Evolutionary conservation across 2,329 filamentous ascomycete species (phyloP), one percentile per base, ranked within the genome.

Genomic region (Penicillium olsonii): DNA sequence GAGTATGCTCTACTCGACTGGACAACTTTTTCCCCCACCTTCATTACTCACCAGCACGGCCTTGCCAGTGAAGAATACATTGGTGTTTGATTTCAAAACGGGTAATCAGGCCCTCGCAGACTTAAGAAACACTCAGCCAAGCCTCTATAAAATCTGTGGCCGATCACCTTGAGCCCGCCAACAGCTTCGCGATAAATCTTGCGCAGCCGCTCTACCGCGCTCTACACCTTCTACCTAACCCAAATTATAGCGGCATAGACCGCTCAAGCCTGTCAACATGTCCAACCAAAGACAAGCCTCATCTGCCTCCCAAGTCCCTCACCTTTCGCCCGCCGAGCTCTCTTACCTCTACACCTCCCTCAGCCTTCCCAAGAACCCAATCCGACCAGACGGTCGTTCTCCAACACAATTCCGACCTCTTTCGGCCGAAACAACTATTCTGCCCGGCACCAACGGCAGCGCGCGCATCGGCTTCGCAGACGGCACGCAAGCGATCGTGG

Each of bases 401-500:
- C 78, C 90, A 17, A 88, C 85, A 27, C 90, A 96, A 71, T 97
- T 97, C 78, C 89, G 94, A 3, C 90, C 92, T 0, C 78, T 99
- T 49, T 84, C 87, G 15, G 94, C 94, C 52, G 94, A 99, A 76
- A 91, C 88, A 46, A 88, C 90, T 50, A 89, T 97, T 48, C 81
- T 99, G 0, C 92, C 94, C 0, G 85, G 87, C 39, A 87, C 92
- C 14, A 95, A 97, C 66, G 94, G 94, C 53, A 95, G 89, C 71
- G 92, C 94, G 52, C 84, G 95, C 27, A 87, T 99, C 39, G 95
- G 92, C 59, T 95, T 97, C 68, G 85, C 91, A 3, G 94, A 99
- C 69, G 94, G 94, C 42, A 95, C 91, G 1, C 94, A 99, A 72
- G 94, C 94, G 6, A 87, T 99, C 53, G 94, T 96, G 5, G 94